Conservation (phyloP, 2,329 filamentous ascomycete species). For the Clarireedia homoeocarpa region DNA sequence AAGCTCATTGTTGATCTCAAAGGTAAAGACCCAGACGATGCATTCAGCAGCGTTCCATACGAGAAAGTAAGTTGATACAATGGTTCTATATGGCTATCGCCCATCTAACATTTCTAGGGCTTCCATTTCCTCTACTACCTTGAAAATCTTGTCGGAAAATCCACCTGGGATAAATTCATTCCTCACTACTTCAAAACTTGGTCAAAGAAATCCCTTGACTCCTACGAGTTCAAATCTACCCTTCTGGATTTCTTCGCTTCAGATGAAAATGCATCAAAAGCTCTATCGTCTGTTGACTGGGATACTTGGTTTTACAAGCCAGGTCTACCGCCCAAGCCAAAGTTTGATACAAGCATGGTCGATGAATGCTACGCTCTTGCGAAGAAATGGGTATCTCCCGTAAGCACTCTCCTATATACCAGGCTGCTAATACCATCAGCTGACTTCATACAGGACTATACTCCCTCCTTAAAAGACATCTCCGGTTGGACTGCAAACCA, state of each 20-base stretch:
- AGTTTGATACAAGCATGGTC: constrained; percentile 82
- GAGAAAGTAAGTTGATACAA: constrained; percentile 52
- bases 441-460: constrained; percentile 38
- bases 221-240: constrained; percentile 87
- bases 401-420: constrained; percentile 28
- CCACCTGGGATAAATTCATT: constrained; percentile 93
- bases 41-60: constrained; percentile 87
- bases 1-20: constrained; percentile 83
- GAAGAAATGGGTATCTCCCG: constrained; percentile 65
- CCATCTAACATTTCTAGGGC: constrained; percentile 37
- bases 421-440: not conserved
- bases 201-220: constrained; percentile 81
- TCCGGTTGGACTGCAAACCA: constrained; percentile 76
- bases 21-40: constrained; percentile 89
- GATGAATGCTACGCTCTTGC: constrained; percentile 79
- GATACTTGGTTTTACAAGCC: constrained; percentile 82
- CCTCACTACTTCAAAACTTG: constrained; percentile 87
- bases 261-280: constrained; percentile 53
- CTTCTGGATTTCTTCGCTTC: constrained; percentile 76
- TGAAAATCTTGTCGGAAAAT: constrained; percentile 73
- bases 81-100: too few species aligned
- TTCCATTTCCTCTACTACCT: constrained; percentile 91
- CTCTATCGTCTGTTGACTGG: constrained; percentile 76
- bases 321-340: constrained; percentile 81
- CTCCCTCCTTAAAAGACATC: constrained; percentile 62